Evolutionary conservation across 352 stramenopile genomes (phyloP), one percentile per base, ranked within the genome.

Genomic region (Phytopythium vexans): DNA sequence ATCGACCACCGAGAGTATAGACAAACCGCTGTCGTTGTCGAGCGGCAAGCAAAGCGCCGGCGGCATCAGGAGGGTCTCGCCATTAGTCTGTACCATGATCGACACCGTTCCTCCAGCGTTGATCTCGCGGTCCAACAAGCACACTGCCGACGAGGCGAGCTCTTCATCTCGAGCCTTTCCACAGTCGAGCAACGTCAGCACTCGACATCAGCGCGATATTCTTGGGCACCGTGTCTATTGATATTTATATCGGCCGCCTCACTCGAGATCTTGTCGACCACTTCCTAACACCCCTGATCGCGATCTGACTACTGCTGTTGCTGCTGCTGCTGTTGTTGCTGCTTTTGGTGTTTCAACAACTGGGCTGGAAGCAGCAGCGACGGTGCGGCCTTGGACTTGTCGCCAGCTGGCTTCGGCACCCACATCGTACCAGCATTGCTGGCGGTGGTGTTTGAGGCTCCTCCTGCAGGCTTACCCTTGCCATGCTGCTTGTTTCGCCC

Each of bases 321-420:
- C 31, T 60, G 46, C 36, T 55, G 46, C 15, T 16, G 38, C 49
- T 68, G 59, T 32, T 67, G 45, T 47, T 75, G 56, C 40, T 77
- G 66, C 55, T 78, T 70, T 31, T 81, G 67, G 16, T 83, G 68
- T 9, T 70, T 64, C 63, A 85, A 54, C 12, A 85, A 41, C 61
- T 85, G 74, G 31, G 74, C 64, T n/a, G 74, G 74, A 16, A 85
- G 60, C 31, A 85, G 54, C 12, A 85, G 50, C 15, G 70, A 57
- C 7, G 54, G 51, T 32, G 47, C 55, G 34, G 55, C 41, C 41
- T 63, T 56, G 0, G 68, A 32, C 47, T 66, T 72, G 1, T 46
- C 33, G 4, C 52, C 43, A 11, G 46, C 42, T 10, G 63, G 49
- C 54, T 84, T 80, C 0, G 66, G 71, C 40, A 64, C 35, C 70